A percentile compares a stretch with the other conserved stretches of the same genome.
phyloP scores from a whole-genome alignment of 345 rosid genomes.

The Arabidopsis suecica region DNA sequence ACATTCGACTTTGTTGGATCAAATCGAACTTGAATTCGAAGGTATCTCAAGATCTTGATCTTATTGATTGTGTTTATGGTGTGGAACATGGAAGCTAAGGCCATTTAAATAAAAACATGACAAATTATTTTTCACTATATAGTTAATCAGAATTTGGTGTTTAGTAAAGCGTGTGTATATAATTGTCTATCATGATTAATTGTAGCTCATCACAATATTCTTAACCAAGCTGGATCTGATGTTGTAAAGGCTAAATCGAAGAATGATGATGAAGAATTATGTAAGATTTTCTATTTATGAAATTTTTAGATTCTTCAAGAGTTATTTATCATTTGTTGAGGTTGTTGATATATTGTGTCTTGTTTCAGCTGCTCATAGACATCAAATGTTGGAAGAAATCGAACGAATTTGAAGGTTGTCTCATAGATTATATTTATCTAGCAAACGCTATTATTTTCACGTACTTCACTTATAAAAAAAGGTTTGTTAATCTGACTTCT shows the following conservation, averaged over 20 bases:
- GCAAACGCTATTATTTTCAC: neutral
- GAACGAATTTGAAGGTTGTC: slow-evolving; percentile 43
- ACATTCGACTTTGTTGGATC: slow-evolving; percentile 28
- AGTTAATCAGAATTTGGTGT: neutral
- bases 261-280: slow-evolving; percentile 22
- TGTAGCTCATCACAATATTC: slow-evolving; percentile 38
- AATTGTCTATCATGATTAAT: neutral
- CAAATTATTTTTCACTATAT: no score
- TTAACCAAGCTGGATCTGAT: slow-evolving; percentile 37
- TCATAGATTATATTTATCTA: slow-evolving; percentile 1
- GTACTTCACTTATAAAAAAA: neutral
- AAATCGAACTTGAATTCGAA: slow-evolving; percentile 40
- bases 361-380: slow-evolving; percentile 37
- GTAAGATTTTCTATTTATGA: slow-evolving; percentile 4
- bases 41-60: slow-evolving; percentile 38
- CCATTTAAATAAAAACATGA: neutral
- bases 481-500: neutral
- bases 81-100: neutral
- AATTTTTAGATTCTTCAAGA: neutral
- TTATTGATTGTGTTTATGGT: slow-evolving; percentile 8
- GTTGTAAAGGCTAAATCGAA: slow-evolving; percentile 19
- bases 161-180: neutral
- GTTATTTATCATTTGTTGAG: neutral
- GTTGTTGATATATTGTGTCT: slow-evolving; percentile 14
- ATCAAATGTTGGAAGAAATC: slow-evolving; percentile 37